Base-by-base conservation (phyloP, 2,329 filamentous ascomycete species). In the Zymoseptoria passerinii region DNA sequence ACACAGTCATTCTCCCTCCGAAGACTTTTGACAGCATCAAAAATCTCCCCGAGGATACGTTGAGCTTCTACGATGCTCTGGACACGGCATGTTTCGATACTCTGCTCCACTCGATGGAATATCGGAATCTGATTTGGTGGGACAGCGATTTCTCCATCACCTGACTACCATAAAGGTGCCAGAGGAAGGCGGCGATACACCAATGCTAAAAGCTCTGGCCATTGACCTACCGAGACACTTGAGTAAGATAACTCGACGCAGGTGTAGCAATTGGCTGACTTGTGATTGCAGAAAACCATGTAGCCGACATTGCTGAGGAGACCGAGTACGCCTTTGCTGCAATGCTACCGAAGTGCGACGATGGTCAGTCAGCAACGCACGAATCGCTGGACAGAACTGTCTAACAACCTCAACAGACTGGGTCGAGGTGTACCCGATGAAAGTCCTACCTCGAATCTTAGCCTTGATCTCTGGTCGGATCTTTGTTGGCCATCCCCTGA, bases 11-110 rank as follows among this genome's bases (percentile, higher is more conserved):
- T 19, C 20, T 54, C 6, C 52, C 52, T 40, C 52, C 52, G n/a
- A 54, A 54, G 52, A 18, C 35, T 18, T 54, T 54, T 19, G 52
- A 54, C 35, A 54, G 52, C 23, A 54, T 54, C 52, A 54, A 54
- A 29, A 48, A 28, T 27, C 18, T 54, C 23, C 52, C 52, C 35
- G 52, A 54, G 16, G 35, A 54, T 29, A 29, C 28, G 28, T 52
- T 40, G 52, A 54, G 52, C 52, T 54, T 54, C 35, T 54, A 54
- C 52, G 52, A 54, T 48, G 52, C 52, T 3, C 52, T 54, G 20
- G 52, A 54, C 18, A 54, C 52, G 27, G 52, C 35, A 19, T n/a
- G 35, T 35, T 23, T 16, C 48, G 2, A 49, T 5, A 18, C 48
- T 49, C 8, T 2, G 28, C 10, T 29, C 3, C 8, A 2, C 8